Evolutionary conservation across 2,329 filamentous ascomycete genomes (phyloP).

Genomic region (Aquanectria penicillioides): DNA sequence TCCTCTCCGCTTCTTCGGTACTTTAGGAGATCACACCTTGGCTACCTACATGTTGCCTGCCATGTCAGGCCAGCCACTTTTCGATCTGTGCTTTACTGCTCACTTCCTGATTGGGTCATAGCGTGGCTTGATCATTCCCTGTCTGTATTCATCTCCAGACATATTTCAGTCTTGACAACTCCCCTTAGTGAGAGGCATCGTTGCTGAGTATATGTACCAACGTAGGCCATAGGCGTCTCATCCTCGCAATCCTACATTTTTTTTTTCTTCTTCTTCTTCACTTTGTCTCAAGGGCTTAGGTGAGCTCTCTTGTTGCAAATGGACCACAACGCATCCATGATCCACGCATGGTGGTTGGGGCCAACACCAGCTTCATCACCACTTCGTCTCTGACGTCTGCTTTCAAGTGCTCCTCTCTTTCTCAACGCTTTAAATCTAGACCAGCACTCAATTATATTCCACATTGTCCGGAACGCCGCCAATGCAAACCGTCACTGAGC

Average conservation of each 20-base stretch:
- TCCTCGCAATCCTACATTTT: not conserved
- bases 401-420: conserved; percentile 44
- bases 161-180: conserved; percentile 4
- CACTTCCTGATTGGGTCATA: not conserved
- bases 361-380: conserved; percentile 24
- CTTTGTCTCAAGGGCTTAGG: conserved; percentile 15
- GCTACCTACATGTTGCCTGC: no score
- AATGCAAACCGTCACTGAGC: conserved; percentile 52
- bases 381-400: conserved; percentile 34
- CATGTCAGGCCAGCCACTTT: not conserved
- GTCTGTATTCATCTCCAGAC: conserved; percentile 18
- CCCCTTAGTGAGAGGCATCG: not conserved
- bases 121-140: conserved; percentile 4
- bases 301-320: conserved; percentile 25
- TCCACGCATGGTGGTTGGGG: conserved; percentile 1
- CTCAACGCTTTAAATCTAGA: conserved; percentile 48
- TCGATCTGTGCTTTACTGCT: no score
- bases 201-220: conserved; percentile 14
- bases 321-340: conserved; percentile 10
- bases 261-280: no score
- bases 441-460: conserved; percentile 50
- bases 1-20: not conserved
- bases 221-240: not conserved
- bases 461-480: conserved; percentile 54
- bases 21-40: no score